Evolutionary conservation across 1,284 basidiomycete genomes (phyloP).

Genomic region (Ustilago sp.): DNA sequence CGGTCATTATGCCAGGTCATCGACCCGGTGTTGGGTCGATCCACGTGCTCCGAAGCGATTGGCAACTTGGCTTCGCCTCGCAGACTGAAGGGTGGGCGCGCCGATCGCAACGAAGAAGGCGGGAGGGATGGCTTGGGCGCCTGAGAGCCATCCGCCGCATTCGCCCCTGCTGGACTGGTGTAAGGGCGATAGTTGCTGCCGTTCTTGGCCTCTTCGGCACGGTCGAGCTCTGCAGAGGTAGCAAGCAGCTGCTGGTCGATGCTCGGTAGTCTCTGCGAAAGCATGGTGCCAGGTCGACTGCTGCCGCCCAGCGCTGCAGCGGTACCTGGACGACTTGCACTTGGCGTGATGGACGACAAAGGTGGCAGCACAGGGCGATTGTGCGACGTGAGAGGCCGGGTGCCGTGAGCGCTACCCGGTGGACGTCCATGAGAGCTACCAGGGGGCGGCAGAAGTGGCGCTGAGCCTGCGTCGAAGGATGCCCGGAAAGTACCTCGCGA

Average conservation of each 20-base stretch:
- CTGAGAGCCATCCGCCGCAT: constrained; percentile 17
- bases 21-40: constrained; percentile 15
- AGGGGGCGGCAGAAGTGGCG: constrained; percentile 39
- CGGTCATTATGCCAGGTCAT: constrained; percentile 28
- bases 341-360: constrained; percentile 49
- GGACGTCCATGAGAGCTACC: constrained; percentile 53
- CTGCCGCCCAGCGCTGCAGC: constrained; percentile 31
- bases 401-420: constrained; percentile 42
- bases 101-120: constrained; percentile 38
- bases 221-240: constrained; percentile 36
- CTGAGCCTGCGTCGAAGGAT: constrained; percentile 38
- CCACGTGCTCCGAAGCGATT: constrained; percentile 18
- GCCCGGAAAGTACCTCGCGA: constrained; percentile 42
- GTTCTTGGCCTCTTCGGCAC: constrained; percentile 27
- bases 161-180: constrained; percentile 48
- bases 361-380: constrained; percentile 61
- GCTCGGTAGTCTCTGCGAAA: constrained; percentile 44
- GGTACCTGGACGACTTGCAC: constrained; percentile 56
- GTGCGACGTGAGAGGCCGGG: constrained; percentile 41
- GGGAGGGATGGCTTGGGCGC: constrained; percentile 38
- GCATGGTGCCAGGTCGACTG: constrained; percentile 32
- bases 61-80: constrained; percentile 28
- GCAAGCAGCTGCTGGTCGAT: constrained; percentile 52
- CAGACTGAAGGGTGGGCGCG: constrained; percentile 30
- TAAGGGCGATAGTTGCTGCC: constrained; percentile 32